phyloP scores from a whole-genome alignment of 352 stramenopile species.

The Pythium brachiatum region DNA sequence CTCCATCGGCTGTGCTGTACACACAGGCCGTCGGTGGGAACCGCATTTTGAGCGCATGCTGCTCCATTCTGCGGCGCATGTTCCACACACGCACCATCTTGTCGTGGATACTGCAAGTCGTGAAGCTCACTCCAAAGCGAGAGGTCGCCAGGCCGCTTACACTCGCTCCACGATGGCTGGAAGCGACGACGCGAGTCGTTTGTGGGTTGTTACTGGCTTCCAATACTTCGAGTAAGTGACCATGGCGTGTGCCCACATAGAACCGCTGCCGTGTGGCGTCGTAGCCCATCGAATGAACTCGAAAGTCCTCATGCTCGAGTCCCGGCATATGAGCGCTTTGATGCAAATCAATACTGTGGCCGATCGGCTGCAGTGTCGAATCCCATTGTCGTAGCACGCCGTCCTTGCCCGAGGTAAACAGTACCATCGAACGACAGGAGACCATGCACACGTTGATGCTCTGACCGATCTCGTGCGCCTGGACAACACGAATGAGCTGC shows the following conservation, averaged over 20 bases:
- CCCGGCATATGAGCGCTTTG: slow-evolving; percentile 18
- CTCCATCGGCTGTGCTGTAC: slow-evolving; percentile 39
- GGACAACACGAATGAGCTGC: slow-evolving; percentile 46
- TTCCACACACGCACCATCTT: slow-evolving; percentile 56
- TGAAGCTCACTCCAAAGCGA: slow-evolving; percentile 43
- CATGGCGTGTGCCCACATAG: slow-evolving; percentile 46
- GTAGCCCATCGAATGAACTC: slow-evolving; percentile 69
- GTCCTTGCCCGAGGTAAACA: slow-evolving; percentile 79
- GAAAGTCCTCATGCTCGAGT: slow-evolving; percentile 55
- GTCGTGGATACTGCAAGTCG: slow-evolving; percentile 43
- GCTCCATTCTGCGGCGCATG: slow-evolving; percentile 36
- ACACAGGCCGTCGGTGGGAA: slow-evolving; percentile 30
- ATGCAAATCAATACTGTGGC: slow-evolving; percentile 62
- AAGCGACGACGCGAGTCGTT: slow-evolving; percentile 38
- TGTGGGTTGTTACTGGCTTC: slow-evolving; percentile 7
- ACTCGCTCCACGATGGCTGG: slow-evolving; percentile 36
- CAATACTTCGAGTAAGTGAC: slow-evolving; percentile 16
- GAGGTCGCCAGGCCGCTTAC: slow-evolving; percentile 27
- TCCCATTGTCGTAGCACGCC: slow-evolving; percentile 82
- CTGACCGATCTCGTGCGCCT: slow-evolving; percentile 51
- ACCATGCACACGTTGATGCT: slow-evolving; percentile 59
- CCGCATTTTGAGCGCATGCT: slow-evolving; percentile 26
- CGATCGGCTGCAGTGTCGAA: slow-evolving; percentile 68
- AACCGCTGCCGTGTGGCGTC: slow-evolving; percentile 45
- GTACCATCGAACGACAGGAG: slow-evolving; percentile 64